Base-by-base conservation (phyloP, 371 early-diverging fungal genomes). In the Syncephalis fuscata region DNA sequence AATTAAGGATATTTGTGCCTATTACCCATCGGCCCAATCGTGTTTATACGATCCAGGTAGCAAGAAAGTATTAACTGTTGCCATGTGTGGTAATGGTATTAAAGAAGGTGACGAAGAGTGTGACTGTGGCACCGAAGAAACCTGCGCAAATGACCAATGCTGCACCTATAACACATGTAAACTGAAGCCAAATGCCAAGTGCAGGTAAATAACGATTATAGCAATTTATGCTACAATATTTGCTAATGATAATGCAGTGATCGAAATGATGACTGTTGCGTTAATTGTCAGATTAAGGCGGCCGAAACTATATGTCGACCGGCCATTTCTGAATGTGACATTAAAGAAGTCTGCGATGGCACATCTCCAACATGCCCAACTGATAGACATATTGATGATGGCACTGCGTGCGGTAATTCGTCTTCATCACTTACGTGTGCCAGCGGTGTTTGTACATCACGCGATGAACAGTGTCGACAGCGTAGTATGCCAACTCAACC, bases 41-140 rank as follows among this genome's bases (percentile, higher is more conserved):
- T 85, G 84, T 52, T 62, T 82, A 15, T 50, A 64, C 64, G 71
- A 75, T 66, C 68, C 78, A 75, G 49, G 76, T 74, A 15, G 52
- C 66, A 49, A 63, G 46, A 51, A 46, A 25, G 55, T 62, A 38
- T 49, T 79, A 43, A 65, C 64, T 48, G 10, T 60, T 11, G 72
- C 76, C 22, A 83, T 87, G 59, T 95, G 96, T 58, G 96, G 96
- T 14, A 94, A 96, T 60, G 95, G 95, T 1, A 76, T 96, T 46
- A 73, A 74, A 49, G 96, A 95, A 62, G 61, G 59, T 0, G 82
- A 80, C 44, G 97, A 96, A 62, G 84, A 96, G 32, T 96, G 97
- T 60, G 97, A 96, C 59, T 88, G 92, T 50, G 90, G 86, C 10
- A 74, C 76, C 4, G 48, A 63, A 25, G 78, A 71, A n/a, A 76